phyloP scores from a whole-genome alignment of 805 yeast species.

The Nakazawaea wyomingensis region DNA sequence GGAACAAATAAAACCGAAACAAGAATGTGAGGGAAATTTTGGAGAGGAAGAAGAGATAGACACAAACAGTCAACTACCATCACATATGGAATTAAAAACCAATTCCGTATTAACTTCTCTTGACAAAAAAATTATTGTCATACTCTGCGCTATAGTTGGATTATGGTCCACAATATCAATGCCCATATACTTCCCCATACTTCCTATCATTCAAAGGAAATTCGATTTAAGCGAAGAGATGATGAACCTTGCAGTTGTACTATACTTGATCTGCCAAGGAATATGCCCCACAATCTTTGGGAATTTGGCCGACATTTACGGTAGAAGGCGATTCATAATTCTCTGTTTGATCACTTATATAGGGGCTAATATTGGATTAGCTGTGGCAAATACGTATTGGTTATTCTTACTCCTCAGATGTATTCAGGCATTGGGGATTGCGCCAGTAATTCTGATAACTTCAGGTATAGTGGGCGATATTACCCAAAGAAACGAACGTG shows the following conservation, averaged over 20 bases:
- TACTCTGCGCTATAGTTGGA: conserved; percentile 41
- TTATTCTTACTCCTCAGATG: conserved; percentile 56
- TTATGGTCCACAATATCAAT: conserved; percentile 64
- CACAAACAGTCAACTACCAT: too few species aligned
- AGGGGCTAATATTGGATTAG: conserved; percentile 56
- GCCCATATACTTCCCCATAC: conserved; percentile 69
- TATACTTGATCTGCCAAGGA: conserved; percentile 67
- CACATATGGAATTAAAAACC: too few species aligned
- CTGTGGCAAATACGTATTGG: conserved; percentile 45
- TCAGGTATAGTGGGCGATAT: conserved; percentile 67
- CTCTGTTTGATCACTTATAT: conserved; percentile 43
- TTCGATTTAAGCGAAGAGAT: conserved; percentile 46
- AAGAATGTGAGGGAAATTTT: too few species aligned
- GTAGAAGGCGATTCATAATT: conserved; percentile 59
- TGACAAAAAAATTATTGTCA: conserved; percentile 38
- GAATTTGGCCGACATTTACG: conserved; percentile 55
- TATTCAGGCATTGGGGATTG: conserved; percentile 67
- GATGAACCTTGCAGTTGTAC: conserved; percentile 62
- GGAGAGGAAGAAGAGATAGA: too few species aligned
- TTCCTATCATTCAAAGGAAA: conserved; percentile 44
- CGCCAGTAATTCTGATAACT: conserved; percentile 61
- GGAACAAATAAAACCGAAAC: too few species aligned
- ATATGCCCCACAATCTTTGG: conserved; percentile 59
- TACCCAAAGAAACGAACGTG: conserved; percentile 53
- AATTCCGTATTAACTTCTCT: conserved; percentile 38